Evolutionary conservation across 352 stramenopile species (phyloP), one percentile per base, ranked within the genome.

Genomic region (Phytophthora sansomeana): DNA sequence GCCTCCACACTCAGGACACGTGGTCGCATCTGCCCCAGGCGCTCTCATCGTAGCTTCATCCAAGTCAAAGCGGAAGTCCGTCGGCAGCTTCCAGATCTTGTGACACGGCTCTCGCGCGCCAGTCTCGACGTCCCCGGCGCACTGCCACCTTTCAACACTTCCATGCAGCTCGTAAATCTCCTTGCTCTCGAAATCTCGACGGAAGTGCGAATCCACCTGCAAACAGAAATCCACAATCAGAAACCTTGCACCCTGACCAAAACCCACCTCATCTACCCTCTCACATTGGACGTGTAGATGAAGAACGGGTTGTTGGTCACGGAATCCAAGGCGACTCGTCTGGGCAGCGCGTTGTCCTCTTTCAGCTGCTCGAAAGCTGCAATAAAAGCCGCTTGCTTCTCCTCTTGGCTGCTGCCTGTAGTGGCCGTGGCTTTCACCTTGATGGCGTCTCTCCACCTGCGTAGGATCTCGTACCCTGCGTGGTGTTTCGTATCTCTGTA

Each of bases 221-320:
- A 46, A 6, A 3, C 35, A 41, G n/a, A 54, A 42, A 28, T 19
- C 9, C 35, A 44, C 9, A 29, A 35, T 7, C 17, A 59, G n/a
- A 19, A 44, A 43, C 13, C 30, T 21, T 1, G 14, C 6, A 8
- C 16, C 17, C 14, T 44, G 46, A 26, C 26, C 4, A 14, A 49
- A n/a, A 35, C n/a, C 14, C n/a, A 9, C 21, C 69, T 3, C 21
- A 24, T 24, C 21, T 3, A 24, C 21, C 21, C 21, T 24, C 21
- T 43, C 70, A 97, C 91, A 72, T 98, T 98, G 6, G 87, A 97
- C 1, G 91, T 98, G 75, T 96, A 98, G 65, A 96, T 52, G 64
- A 97, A 98, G 67, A 97, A 98, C 13, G 87, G 85, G 13, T 84
- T 75, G 50, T 66, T 78, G 3, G 83, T 85, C 36, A 90, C 67